A percentile compares a stretch with the other conserved stretches of the same genome.
Evolutionary conservation across 345 rosid species (phyloP).

Genomic region (Theobroma cacao): DNA sequence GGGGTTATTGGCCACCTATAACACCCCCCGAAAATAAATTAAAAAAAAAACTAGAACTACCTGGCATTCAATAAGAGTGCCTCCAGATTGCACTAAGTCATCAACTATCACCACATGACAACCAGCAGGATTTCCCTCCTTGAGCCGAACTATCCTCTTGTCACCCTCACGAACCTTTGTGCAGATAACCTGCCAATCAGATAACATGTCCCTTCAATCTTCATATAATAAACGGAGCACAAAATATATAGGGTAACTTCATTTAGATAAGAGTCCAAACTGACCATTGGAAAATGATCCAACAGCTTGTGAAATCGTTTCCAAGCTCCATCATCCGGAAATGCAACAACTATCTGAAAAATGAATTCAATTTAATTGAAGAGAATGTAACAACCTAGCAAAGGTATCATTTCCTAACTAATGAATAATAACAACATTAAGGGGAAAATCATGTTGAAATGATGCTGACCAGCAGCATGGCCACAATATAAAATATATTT

Average conservation of each 20-base stretch:
- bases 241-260: neutral
- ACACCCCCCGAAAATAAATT: too few species aligned
- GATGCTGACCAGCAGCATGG: neutral
- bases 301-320: conserved; percentile 94
- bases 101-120: conserved; percentile 94
- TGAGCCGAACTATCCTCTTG: conserved; percentile 81
- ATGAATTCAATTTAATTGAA: neutral
- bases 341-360: conserved; percentile 78
- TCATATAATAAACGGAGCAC: neutral
- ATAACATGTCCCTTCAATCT: conserved; percentile 12
- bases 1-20: too few species aligned
- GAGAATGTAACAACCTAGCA: neutral
- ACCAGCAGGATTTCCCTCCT: conserved; percentile 91
- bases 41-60: conserved; percentile 43
- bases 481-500: conserved; percentile 11
- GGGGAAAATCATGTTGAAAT: neutral
- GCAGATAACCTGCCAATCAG: conserved; percentile 77
- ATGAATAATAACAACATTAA: neutral
- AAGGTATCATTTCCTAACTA: too few species aligned
- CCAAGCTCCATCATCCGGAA: conserved; percentile 99
- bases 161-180: conserved; percentile 95
- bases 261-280: conserved; percentile 22
- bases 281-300: conserved; percentile 77
- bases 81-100: conserved; percentile 97
- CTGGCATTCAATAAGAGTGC: conserved; percentile 98